These are phyloP conservation scores for Linum lewisii DNA, from an alignment of 345 rosid genomes.

Conservation along the genomic window DNA sequence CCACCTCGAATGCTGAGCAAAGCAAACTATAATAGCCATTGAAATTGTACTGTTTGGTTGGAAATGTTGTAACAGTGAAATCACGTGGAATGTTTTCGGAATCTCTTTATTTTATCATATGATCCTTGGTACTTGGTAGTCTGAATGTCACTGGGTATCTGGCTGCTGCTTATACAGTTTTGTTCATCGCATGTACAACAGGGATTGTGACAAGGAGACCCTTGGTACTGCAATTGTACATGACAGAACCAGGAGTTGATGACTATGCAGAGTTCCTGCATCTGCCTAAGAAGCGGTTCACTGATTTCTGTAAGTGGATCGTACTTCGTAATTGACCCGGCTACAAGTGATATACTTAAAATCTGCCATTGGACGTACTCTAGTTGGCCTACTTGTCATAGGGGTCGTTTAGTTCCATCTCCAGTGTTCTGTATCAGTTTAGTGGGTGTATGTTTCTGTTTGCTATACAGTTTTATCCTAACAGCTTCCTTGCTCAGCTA, in stretches of 20 bases:
- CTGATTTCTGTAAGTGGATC: slow-evolving; percentile 2
- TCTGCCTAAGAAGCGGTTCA: slow-evolving; percentile 1
- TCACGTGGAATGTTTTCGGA: not conserved
- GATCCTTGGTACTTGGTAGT: not conserved
- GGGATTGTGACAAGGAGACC: slow-evolving; percentile 11
- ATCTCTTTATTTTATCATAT: not conserved
- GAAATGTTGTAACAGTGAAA: not conserved
- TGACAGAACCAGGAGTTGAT: not conserved
- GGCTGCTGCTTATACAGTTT: not conserved
- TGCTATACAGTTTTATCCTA: not conserved
- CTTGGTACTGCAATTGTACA: slow-evolving; percentile 9
- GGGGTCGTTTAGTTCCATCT: not conserved
- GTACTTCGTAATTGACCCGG: not conserved
- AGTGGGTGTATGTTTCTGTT: not conserved
- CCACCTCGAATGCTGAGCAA: not conserved
- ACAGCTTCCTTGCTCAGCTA: slow-evolving; percentile 25
- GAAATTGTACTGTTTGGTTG: no score
- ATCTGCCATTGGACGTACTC: no score
- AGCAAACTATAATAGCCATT: not conserved
- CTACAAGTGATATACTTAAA: not conserved
- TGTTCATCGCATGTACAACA: not conserved
- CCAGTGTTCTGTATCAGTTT: not conserved
- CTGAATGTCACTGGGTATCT: no score
- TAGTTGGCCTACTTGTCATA: no score
- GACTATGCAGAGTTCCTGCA: slow-evolving; percentile 11